A percentile compares a stretch with the other conserved stretches of the same genome.
Evolutionary conservation across 345 rosid species (phyloP).

Genomic region (Populus pruinosa): DNA sequence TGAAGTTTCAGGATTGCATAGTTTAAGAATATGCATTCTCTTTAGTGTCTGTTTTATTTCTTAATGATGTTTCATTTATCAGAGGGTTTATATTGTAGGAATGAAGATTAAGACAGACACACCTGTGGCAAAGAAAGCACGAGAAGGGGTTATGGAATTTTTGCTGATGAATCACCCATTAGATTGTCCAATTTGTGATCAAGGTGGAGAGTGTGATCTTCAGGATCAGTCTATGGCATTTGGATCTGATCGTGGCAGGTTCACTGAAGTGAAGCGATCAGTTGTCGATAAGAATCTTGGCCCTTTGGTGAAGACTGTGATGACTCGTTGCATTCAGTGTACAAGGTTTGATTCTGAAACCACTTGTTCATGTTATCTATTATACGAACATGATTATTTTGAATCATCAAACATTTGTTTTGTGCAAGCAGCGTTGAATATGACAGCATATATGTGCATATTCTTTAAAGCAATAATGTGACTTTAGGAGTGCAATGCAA

Average conservation of each 20-base stretch:
- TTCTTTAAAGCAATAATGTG: background rate
- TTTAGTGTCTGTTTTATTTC: background rate
- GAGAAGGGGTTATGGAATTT: slow-evolving; percentile 99
- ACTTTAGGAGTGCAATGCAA: background rate
- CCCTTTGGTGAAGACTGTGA: slow-evolving; percentile 97
- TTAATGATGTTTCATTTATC: slow-evolving; percentile 8
- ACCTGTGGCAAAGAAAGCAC: slow-evolving; percentile 90
- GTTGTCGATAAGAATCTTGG: slow-evolving; percentile 99
- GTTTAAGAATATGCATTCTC: background rate
- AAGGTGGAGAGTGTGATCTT: slow-evolving; percentile 99
- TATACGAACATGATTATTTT: background rate
- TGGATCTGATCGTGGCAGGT: slow-evolving; percentile 96
- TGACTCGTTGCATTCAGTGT: slow-evolving; percentile 99
- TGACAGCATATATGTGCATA: background rate
- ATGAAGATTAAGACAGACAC: slow-evolving; percentile 99
- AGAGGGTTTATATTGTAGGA: slow-evolving; percentile 40
- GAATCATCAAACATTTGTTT: background rate
- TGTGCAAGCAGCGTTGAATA: background rate
- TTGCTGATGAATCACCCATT: slow-evolving; percentile 95
- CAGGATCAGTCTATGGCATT: slow-evolving; percentile 99
- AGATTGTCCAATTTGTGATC: slow-evolving; percentile 98
- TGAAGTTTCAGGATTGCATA: background rate
- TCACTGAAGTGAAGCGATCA: slow-evolving; percentile 93
- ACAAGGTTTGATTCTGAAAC: slow-evolving; percentile 53
- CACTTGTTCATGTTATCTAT: background rate